Conservation (phyloP, 2,329 filamentous ascomycete genomes). For the Colletotrichum neosansevieriae region DNA sequence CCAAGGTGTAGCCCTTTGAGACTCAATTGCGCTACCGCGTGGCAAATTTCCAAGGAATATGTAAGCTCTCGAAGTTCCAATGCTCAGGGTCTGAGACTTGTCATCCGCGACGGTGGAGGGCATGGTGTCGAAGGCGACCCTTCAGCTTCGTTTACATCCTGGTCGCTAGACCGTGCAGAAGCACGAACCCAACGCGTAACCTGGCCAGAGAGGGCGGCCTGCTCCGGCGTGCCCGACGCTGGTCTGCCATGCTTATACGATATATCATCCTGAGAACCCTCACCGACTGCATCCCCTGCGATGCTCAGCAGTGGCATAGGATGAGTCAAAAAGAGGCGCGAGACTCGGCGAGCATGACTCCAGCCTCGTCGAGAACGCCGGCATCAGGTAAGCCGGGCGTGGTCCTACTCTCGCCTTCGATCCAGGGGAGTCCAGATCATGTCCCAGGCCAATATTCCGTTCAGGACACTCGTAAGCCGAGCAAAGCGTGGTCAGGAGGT, state of each 20-base stretch:
- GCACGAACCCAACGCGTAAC: background rate
- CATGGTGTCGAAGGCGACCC: background rate
- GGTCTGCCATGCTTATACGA: background rate
- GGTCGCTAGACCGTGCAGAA: background rate
- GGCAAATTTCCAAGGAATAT: too few relatives aligned
- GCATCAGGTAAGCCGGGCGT: background rate
- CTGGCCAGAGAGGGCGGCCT: background rate
- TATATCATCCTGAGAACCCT: background rate
- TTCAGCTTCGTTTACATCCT: too few relatives aligned
- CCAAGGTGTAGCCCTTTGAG: too few relatives aligned
- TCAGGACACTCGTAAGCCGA: too few relatives aligned
- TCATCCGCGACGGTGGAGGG: background rate
- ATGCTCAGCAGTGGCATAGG: background rate
- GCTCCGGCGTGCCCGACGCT: slow-evolving; percentile 2
- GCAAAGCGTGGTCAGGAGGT: too few relatives aligned
- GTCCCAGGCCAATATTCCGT: too few relatives aligned
- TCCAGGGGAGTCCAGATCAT: too few relatives aligned
- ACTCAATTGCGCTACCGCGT: too few relatives aligned
- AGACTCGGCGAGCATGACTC: background rate
- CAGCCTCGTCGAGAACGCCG: background rate
- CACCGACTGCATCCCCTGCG: background rate
- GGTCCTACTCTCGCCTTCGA: too few relatives aligned
- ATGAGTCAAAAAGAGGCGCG: background rate
- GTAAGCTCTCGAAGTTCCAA: too few relatives aligned
- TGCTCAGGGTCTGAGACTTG: background rate